Conservation (phyloP, 805 yeast genomes). For the Starmerella asiatica region DNA sequence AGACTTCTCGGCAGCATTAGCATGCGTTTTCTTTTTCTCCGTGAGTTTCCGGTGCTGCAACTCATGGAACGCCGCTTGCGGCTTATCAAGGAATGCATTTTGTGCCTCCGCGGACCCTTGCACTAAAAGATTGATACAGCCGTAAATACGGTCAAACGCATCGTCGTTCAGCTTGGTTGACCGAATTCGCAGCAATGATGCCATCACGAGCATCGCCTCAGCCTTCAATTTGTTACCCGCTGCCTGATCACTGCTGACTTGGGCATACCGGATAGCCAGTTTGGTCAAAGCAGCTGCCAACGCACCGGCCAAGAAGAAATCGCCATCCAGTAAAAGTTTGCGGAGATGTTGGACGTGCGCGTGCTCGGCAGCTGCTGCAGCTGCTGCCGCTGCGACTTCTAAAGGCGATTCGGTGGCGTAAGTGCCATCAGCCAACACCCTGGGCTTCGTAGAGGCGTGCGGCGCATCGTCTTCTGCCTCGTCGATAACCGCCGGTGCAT, state of each 20-base stretch:
- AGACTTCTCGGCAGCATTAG: constrained; percentile 39
- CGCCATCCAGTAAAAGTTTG: constrained; percentile 69
- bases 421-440: constrained; percentile 95
- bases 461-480: constrained; percentile 26
- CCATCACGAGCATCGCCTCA: constrained; percentile 85
- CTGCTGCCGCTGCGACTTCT: constrained; percentile 33
- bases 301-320: constrained; percentile 80
- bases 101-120: constrained; percentile 39
- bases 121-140: constrained; percentile 69
- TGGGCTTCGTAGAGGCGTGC: constrained; percentile 36
- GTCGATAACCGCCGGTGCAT: constrained; percentile 26
- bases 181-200: constrained; percentile 80
- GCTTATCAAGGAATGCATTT: constrained; percentile 70
- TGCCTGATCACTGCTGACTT: constrained; percentile 30
- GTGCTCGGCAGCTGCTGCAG: constrained; percentile 27
- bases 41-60: constrained; percentile 43
- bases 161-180: constrained; percentile 86
- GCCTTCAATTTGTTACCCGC: constrained; percentile 72
- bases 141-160: constrained; percentile 81
- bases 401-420: constrained; percentile 89
- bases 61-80: constrained; percentile 66
- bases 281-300: constrained; percentile 80
- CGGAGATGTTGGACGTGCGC: constrained; percentile 54
- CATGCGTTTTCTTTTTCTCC: constrained; percentile 19
- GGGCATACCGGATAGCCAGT: constrained; percentile 62